A percentile compares a stretch with the other conserved stretches of the same genome.
phyloP scores from a whole-genome alignment of 352 stramenopile species.

The Pythium rhizo-oryzae region DNA sequence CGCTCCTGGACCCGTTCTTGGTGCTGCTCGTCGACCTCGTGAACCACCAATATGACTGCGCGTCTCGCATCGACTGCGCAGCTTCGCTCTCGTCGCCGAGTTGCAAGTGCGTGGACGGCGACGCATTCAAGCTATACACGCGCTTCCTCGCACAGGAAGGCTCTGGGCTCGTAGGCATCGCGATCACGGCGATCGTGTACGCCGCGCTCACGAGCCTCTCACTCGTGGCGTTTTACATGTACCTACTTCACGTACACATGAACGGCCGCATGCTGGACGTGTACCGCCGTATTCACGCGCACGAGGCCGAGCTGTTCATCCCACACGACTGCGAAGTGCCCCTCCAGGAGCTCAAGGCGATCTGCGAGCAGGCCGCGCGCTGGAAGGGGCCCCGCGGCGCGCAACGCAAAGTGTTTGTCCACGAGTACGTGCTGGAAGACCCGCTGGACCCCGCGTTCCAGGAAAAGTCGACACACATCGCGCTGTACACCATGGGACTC shows the following conservation, averaged over 20 bases:
- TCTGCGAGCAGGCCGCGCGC: conserved; percentile 59
- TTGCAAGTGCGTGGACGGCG: conserved; percentile 75
- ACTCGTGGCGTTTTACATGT: conserved; percentile 66
- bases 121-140: conserved; percentile 90
- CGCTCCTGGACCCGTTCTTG: conserved; percentile 82
- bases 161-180: conserved; percentile 76
- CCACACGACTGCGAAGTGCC: conserved; percentile 90
- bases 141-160: conserved; percentile 75
- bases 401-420: conserved; percentile 79
- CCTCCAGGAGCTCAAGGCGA: conserved; percentile 62
- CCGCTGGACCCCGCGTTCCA: conserved; percentile 61
- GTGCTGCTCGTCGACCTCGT: conserved; percentile 78
- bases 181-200: conserved; percentile 83
- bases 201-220: conserved; percentile 56
- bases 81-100: conserved; percentile 40
- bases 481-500: conserved; percentile 80
- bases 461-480: conserved; percentile 77
- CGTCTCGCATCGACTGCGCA: conserved; percentile 39
- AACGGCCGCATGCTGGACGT: conserved; percentile 91
- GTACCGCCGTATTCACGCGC: conserved; percentile 77
- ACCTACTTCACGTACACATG: conserved; percentile 89
- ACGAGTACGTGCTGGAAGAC: conserved; percentile 79
- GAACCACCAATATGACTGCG: conserved; percentile 80
- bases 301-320: conserved; percentile 79
- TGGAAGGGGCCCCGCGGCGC: conserved; percentile 66